A percentile compares a stretch with the other conserved stretches of the same genome.
These are phyloP conservation scores for Rhododendron kiyosumense DNA, from an alignment of 148 eudicot genomes.

Conservation along the genomic window DNA sequence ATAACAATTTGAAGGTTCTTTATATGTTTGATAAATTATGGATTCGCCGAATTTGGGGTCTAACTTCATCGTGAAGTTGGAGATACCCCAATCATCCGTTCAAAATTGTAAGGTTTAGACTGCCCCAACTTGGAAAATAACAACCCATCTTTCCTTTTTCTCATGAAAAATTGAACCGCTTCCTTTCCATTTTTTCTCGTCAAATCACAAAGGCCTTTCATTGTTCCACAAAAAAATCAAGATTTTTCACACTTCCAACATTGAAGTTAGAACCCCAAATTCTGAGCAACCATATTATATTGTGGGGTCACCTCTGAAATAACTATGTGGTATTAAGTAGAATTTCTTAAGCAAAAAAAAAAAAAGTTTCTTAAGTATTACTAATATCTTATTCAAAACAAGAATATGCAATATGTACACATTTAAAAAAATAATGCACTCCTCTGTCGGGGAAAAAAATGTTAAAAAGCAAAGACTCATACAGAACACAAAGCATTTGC, in stretches of 20 bases:
- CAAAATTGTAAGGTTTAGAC: too few relatives aligned
- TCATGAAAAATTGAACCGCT: too few relatives aligned
- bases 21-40: too few relatives aligned
- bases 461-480: not conserved
- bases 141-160: too few relatives aligned
- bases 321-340: not conserved
- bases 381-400: not conserved
- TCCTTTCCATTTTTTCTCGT: too few relatives aligned
- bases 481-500: not conserved
- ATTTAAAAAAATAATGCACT: not conserved
- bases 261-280: not conserved
- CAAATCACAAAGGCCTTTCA: too few relatives aligned
- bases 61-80: too few relatives aligned
- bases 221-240: not conserved
- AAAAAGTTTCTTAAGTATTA: not conserved
- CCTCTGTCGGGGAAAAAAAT: not conserved
- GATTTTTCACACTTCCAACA: not conserved
- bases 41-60: too few relatives aligned
- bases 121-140: too few relatives aligned
- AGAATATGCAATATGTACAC: not conserved
- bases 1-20: too few relatives aligned
- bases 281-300: not conserved
- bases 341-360: not conserved
- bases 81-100: too few relatives aligned
- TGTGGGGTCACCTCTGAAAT: not conserved